Base-by-base conservation (phyloP, 208 protist genomes). In the Crithidia brevicula region DNA sequence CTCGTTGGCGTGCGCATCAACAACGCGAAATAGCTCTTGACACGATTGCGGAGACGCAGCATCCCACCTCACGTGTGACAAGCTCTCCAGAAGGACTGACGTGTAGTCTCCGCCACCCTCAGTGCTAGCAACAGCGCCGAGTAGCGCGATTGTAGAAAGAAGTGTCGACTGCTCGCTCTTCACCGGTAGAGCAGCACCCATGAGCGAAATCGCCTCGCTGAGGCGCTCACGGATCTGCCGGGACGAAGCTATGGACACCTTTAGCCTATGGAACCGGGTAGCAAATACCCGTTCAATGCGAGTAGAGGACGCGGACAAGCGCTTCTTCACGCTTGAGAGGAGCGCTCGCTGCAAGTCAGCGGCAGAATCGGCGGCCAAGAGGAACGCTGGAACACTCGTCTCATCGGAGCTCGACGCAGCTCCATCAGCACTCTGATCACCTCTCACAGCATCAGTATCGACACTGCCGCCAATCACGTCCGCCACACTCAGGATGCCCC, bases 401-500 rank as follows among this genome's bases (percentile, higher is more conserved):
- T 15, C 50, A n/a, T 49, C 50, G 27, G 22, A 18, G 15, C 6
- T 64, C 34, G 36, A 57, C 36, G 20, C 15, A 28, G 18, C 60
- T 18, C 27, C 42, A 63, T n/a, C 28, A 16, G 11, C 31, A 33
- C 3, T 34, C 9, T 18, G 43, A 33, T 18, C 25, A 33, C 27
- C 28, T 46, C 40, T 59, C 30, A 15, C 42, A 3, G 67, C 67
- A 42, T 88, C 83, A 47, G 79, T 60, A 23, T 89, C 69, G 69
- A 63, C 59, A 33, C 61, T 25, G 30, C 61, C 59, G 38, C 61
- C 61, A 30, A 75, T 49, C n/a, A 75, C 66, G 28, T 94, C 88
- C 8, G 88, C 82, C 28, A 94, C 77, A 56, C 83, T 91, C 31
- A 94, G 61, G 60, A 91, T 79, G 15, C 85, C 88, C 88, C 88